These are phyloP conservation scores for Botrytis byssoidea DNA, from an alignment of 2,329 filamentous ascomycete species.

Conservation along the genomic window DNA sequence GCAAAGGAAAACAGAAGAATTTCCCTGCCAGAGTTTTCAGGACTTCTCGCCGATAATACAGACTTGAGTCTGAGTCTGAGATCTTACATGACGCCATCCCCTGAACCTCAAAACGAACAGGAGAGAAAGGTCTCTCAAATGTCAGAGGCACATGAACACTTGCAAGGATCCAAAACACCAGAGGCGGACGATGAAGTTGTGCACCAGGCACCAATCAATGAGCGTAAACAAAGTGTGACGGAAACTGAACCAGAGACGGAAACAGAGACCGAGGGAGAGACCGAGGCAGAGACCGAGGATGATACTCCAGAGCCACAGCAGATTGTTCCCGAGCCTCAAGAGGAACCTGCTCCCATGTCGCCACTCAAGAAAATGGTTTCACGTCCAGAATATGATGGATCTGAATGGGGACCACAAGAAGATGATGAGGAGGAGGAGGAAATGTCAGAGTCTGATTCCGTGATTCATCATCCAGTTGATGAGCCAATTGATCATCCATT, in stretches of 20 bases:
- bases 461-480: conserved; percentile 65
- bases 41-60: conserved; percentile 48
- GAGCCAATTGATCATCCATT: conserved; percentile 10
- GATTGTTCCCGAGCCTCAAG: not conserved
- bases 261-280: not conserved
- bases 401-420: conserved; percentile 57
- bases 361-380: conserved; percentile 42
- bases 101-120: conserved; percentile 33
- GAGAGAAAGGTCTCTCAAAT: conserved; percentile 28
- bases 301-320: conserved; percentile 4
- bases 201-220: not conserved
- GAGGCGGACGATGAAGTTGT: conserved; percentile 1
- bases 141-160: conserved; percentile 30
- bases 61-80: conserved; percentile 55
- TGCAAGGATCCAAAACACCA: conserved; percentile 14
- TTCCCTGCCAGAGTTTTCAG: conserved; percentile 48
- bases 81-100: conserved; percentile 52
- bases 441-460: conserved; percentile 76
- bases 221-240: not conserved
- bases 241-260: not conserved
- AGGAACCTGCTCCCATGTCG: conserved; percentile 30
- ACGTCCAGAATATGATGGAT: conserved; percentile 63
- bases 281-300: not conserved
- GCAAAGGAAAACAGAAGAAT: conserved; percentile 29
- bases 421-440: conserved; percentile 43